These are phyloP conservation scores for Gamsiella multidivaricata DNA, from an alignment of 192 early-diverging fungal species.

Conservation along the genomic window DNA sequence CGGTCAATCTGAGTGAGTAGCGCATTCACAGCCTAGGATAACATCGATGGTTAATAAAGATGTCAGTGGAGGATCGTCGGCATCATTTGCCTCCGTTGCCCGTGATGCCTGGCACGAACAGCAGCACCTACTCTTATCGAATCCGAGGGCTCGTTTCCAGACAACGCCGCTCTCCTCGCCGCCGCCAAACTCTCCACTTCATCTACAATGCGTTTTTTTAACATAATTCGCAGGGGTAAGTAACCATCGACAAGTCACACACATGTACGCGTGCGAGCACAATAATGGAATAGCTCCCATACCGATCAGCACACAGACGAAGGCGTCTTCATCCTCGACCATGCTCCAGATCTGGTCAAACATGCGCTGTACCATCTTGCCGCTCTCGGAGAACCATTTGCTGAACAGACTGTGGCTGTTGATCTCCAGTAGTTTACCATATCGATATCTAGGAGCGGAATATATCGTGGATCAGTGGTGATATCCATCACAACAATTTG, in stretches of 20 bases:
- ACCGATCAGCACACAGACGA: slow-evolving; percentile 76
- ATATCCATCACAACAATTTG: too few species aligned
- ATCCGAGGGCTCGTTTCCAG: slow-evolving; percentile 76
- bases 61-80: not conserved
- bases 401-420: slow-evolving; percentile 79
- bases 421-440: slow-evolving; percentile 72
- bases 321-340: slow-evolving; percentile 64
- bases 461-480: too few species aligned
- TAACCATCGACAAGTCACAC: too few species aligned
- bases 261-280: too few species aligned
- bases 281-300: too few species aligned
- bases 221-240: too few species aligned
- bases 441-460: slow-evolving; percentile 5
- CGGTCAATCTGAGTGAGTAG: slow-evolving; percentile 79
- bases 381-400: slow-evolving; percentile 81
- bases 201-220: too few species aligned
- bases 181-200: slow-evolving; percentile 80
- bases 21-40: slow-evolving; percentile 69
- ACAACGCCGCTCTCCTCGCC: slow-evolving; percentile 68
- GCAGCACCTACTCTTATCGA: slow-evolving; percentile 65
- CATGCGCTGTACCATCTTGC: slow-evolving; percentile 74
- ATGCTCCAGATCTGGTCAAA: slow-evolving; percentile 68
- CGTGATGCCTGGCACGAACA: too few species aligned
- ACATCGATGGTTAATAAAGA: not conserved
- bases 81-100: not conserved